A percentile compares a stretch with the other conserved stretches of the same genome.
Evolutionary conservation across 495 filamentous ascomycete species (phyloP).

Genomic region (Astrocystis sublimbata): DNA sequence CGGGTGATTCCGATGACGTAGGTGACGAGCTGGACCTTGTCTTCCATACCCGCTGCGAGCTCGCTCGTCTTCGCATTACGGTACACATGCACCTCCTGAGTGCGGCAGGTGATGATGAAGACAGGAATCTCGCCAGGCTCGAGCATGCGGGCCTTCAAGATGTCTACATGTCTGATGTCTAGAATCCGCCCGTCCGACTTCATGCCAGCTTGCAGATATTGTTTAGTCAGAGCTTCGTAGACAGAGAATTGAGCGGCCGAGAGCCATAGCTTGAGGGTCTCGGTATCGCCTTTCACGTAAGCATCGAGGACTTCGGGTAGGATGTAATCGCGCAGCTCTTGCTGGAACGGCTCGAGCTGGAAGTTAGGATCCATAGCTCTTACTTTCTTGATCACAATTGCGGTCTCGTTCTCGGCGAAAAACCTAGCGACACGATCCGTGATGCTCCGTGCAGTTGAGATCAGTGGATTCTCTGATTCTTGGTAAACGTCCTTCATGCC

Average conservation of each 20-base stretch:
- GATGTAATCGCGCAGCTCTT: constrained; percentile 96
- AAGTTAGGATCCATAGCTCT: constrained; percentile 95
- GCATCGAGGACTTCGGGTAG: constrained; percentile 96
- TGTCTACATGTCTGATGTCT: constrained; percentile 91
- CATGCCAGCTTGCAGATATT: constrained; percentile 89
- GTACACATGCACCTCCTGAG: constrained; percentile 98
- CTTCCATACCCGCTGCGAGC: constrained; percentile 97
- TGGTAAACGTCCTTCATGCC: constrained; percentile 79
- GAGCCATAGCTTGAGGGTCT: constrained; percentile 90
- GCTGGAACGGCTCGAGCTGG: constrained; percentile 89
- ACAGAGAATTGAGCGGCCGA: constrained; percentile 93
- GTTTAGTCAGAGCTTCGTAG: constrained; percentile 89
- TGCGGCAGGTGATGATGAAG: constrained; percentile 92
- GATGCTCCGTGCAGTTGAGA: constrained; percentile 89
- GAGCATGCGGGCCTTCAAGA: constrained; percentile 82
- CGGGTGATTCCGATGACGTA: constrained; percentile 96
- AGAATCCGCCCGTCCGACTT: constrained; percentile 93
- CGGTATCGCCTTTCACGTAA: constrained; percentile 93
- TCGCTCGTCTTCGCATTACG: constrained; percentile 83
- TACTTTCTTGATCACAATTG: constrained; percentile 95
- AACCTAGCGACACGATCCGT: constrained; percentile 91
- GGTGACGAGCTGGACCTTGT: constrained; percentile 95
- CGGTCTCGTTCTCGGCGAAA: constrained; percentile 98
- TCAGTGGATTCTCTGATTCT: constrained; percentile 94
- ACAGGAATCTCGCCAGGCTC: constrained; percentile 98